These are phyloP conservation scores for Xerocomus nothofagi DNA, from an alignment of 1,284 basidiomycete genomes.

Conservation along the genomic window DNA sequence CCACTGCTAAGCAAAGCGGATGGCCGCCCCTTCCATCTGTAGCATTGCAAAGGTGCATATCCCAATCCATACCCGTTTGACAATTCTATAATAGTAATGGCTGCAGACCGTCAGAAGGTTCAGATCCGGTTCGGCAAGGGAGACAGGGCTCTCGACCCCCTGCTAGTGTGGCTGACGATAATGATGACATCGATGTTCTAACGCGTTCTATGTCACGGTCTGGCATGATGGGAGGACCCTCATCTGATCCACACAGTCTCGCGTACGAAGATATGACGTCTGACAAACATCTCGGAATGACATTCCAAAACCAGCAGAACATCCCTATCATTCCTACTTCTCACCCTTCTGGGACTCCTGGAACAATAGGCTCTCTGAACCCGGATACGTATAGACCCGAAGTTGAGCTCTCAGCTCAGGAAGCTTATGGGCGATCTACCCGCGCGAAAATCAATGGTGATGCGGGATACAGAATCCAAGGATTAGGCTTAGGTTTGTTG, in stretches of 20 bases:
- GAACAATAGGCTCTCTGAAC: not conserved
- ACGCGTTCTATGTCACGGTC: conserved; percentile 12
- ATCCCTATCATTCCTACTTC: conserved; percentile 1
- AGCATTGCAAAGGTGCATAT: conserved; percentile 12
- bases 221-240: conserved; percentile 1
- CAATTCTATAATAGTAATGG: not conserved
- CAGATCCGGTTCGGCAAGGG: not conserved
- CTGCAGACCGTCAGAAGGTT: not conserved
- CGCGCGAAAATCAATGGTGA: conserved; percentile 4
- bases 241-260: not conserved
- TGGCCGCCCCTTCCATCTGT: not conserved
- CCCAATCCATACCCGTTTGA: not conserved
- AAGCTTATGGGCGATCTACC: conserved; percentile 7
- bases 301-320: conserved; percentile 2
- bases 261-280: conserved; percentile 6
- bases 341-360: conserved; percentile 8
- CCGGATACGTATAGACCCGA: conserved; percentile 4
- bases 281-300: conserved; percentile 1
- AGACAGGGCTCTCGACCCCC: not conserved
- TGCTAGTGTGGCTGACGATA: not conserved
- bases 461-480: conserved; percentile 16
- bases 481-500: conserved; percentile 19
- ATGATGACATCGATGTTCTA: conserved; percentile 6
- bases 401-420: conserved; percentile 4
- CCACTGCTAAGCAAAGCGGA: conserved; percentile 1